A percentile compares a stretch with the other conserved stretches of the same genome.
Conservation (phyloP, 1,139 yeast species). For the Taphrina confusa region DNA sequence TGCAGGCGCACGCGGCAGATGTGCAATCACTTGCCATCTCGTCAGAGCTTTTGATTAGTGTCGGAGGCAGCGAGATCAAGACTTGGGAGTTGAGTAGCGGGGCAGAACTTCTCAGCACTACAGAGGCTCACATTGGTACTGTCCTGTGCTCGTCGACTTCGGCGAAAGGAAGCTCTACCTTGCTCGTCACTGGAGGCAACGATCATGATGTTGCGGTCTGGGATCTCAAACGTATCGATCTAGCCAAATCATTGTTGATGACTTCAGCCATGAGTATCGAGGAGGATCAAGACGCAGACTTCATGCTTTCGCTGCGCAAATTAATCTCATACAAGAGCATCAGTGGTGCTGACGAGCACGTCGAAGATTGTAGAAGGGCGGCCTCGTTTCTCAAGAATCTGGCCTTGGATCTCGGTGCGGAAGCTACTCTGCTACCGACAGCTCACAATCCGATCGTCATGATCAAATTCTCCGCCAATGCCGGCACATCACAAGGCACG, state of each 20-base stretch:
- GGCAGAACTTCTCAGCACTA: not conserved
- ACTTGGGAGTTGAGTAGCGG: constrained; percentile 14
- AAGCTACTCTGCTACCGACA: constrained; percentile 70
- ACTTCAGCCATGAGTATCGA: constrained; percentile 37
- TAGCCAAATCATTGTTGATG: constrained; percentile 33
- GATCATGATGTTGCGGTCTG: constrained; percentile 63
- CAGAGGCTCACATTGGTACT: not conserved
- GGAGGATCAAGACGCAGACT: constrained; percentile 52
- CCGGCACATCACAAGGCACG: not conserved
- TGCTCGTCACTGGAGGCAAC: constrained; percentile 60
- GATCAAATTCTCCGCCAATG: constrained; percentile 61
- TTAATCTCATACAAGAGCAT: constrained; percentile 74
- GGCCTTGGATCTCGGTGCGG: constrained; percentile 71
- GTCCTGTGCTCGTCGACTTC: constrained; percentile 15
- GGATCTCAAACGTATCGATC: constrained; percentile 51
- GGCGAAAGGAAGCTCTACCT: constrained; percentile 3
- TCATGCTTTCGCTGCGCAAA: constrained; percentile 63
- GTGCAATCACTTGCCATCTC: constrained; percentile 46
- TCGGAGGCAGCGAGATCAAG: constrained; percentile 15
- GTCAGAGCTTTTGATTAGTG: not conserved
- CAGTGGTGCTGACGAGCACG: constrained; percentile 65
- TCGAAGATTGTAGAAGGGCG: constrained; percentile 82
- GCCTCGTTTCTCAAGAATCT: constrained; percentile 71
- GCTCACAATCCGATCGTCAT: constrained; percentile 73
- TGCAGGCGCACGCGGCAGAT: constrained; percentile 53